Base-by-base conservation (phyloP, 805 yeast genomes). In the Lipomyces sp. region DNA sequence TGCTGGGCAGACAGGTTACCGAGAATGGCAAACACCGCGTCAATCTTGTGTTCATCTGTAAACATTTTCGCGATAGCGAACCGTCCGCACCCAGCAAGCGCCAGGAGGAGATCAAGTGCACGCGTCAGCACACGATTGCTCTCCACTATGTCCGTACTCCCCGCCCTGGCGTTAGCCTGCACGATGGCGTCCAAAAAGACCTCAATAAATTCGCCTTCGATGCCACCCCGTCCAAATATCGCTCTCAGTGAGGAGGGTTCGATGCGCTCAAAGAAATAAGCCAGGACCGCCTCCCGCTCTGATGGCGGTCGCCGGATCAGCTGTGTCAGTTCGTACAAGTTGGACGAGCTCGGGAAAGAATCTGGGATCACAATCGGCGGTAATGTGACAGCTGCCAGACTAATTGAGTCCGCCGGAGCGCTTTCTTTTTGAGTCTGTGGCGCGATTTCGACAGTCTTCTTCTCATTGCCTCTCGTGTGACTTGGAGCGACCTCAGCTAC, bases 181-280 rank as follows among this genome's bases (percentile, higher is more conserved):
- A 29, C 23, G 6, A 53, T 34, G 26, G 50, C 43, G 5, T 41
- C 43, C 14, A 53, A 31, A 42, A 53, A 49, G 4, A 35, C 39
- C 21, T 53, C 51, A 23, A 53, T 39, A 23, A 42, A 41, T 22
- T 51, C 47, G 14, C 51, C 48, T 23, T 53, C 57, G 19, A 53
- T 46, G 10, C 57, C 57, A 16, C 51, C 57, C 13, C 51, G 51
- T 3, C 51, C 48, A 32, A 53, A 53, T 4, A 50, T 32, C 7
- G 29, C n/a, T 6, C 23, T 19, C 3, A 52, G 32, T 2, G 46
- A 37, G 10, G 19, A 19, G 5, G 53, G 41, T 7, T 45, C 42
- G 18, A 48, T 26, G 22, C 38, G 16, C 6, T 40, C n/a, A 22
- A 31, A 52, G 13, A 52, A 37, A 39, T 37, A 48, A 3, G 50